Evolutionary conservation across 495 filamentous ascomycete genomes (phyloP).

Genomic region (Penicillium paxilli): DNA sequence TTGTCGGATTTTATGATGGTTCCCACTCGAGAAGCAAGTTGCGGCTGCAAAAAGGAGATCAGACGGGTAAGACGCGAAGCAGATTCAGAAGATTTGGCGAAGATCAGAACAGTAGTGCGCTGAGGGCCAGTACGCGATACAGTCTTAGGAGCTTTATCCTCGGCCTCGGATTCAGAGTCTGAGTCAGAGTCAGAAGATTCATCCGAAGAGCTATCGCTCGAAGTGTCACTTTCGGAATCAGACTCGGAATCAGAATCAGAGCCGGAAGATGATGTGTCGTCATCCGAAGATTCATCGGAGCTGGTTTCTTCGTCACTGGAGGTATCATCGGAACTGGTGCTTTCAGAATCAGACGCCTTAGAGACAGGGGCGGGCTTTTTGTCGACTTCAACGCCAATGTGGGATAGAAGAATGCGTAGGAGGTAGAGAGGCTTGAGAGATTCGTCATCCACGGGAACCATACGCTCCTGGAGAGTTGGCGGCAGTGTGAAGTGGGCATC

Average conservation of each 20-base stretch:
- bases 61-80: conserved; percentile 79
- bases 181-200: conserved; percentile 26
- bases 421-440: conserved; percentile 85
- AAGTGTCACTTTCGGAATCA: conserved; percentile 25
- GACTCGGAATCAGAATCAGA: conserved; percentile 23
- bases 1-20: conserved; percentile 75
- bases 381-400: conserved; percentile 32
- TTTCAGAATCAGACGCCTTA: conserved; percentile 29
- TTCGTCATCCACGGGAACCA: conserved; percentile 71
- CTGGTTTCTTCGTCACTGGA: conserved; percentile 30
- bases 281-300: conserved; percentile 32
- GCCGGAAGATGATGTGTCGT: conserved; percentile 24
- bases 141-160: conserved; percentile 7
- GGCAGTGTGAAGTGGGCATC: conserved; percentile 62
- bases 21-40: conserved; percentile 55
- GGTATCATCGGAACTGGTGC: conserved; percentile 26
- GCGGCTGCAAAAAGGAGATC: conserved; percentile 65
- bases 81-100: conserved; percentile 84
- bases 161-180: conserved; percentile 17
- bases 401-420: conserved; percentile 39
- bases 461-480: conserved; percentile 66
- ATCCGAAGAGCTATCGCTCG: conserved; percentile 21
- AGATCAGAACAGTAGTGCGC: conserved; percentile 63
- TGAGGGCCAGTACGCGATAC: conserved; percentile 3
- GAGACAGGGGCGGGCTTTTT: conserved; percentile 5